A percentile compares a stretch with the other conserved stretches of the same genome.
phyloP scores from a whole-genome alignment of 2,329 filamentous ascomycete species.

The Alternaria rosae region DNA sequence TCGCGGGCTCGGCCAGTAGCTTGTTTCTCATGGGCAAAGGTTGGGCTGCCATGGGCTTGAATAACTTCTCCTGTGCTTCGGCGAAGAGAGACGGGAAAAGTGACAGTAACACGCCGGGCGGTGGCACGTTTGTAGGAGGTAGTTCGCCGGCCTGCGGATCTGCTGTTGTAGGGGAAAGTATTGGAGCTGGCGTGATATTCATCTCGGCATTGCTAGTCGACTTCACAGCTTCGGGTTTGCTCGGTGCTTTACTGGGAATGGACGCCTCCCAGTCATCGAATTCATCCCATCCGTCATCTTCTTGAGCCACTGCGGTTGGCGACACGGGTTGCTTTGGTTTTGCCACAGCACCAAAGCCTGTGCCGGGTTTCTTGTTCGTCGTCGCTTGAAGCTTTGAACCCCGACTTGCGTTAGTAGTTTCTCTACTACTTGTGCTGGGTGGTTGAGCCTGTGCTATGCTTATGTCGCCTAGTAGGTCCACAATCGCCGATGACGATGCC shows the following conservation, averaged over 20 bases:
- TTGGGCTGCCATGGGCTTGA: constrained; percentile 69
- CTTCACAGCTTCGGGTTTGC: constrained; percentile 9
- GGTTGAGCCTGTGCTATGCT: constrained; percentile 29
- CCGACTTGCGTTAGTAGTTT: background rate
- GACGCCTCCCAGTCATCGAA: constrained; percentile 54
- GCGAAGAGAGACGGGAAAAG: constrained; percentile 76
- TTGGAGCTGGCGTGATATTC: constrained; percentile 18
- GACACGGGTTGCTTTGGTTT: constrained; percentile 11
- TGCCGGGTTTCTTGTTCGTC: constrained; percentile 14
- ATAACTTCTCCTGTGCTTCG: constrained; percentile 68
- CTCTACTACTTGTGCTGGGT: constrained; percentile 3
- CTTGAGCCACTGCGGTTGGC: constrained; percentile 9
- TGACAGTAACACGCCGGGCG: constrained; percentile 81
- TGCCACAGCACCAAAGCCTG: constrained; percentile 24
- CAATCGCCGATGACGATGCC: constrained; percentile 25
- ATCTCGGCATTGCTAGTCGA: background rate
- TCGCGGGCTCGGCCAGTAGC: constrained; percentile 68
- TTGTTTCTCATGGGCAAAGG: constrained; percentile 66
- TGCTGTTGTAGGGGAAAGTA: constrained; percentile 29
- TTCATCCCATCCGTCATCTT: constrained; percentile 56
- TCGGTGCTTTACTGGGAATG: constrained; percentile 23
- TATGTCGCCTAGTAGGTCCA: constrained; percentile 39
- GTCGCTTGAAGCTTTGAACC: background rate
- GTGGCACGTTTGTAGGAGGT: constrained; percentile 86
- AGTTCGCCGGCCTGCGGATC: constrained; percentile 41